Evolutionary conservation across 2,329 filamentous ascomycete genomes (phyloP).

Genomic region (Pseudogymnoascus destructans): DNA sequence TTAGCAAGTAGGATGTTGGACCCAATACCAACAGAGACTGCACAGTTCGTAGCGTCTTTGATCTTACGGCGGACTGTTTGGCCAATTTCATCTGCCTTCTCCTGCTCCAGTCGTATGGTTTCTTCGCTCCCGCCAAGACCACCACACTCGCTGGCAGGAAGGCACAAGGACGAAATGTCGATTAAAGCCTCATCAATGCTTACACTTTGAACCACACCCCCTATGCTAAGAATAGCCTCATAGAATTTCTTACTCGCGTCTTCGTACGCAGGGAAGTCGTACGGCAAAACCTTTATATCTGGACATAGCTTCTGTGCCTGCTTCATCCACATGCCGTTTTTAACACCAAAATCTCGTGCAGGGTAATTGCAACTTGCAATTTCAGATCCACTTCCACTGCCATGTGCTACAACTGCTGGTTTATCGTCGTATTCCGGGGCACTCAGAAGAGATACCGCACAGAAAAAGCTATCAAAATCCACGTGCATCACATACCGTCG

Average conservation of each 20-base stretch:
- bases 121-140: conserved; percentile 53
- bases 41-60: conserved; percentile 63
- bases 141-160: conserved; percentile 51
- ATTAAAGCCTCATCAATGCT: conserved; percentile 92
- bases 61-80: conserved; percentile 53
- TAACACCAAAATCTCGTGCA: conserved; percentile 72
- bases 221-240: conserved; percentile 63
- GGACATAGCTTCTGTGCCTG: conserved; percentile 70
- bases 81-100: conserved; percentile 61
- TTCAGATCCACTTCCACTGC: conserved; percentile 72
- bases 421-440: conserved; percentile 63
- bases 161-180: conserved; percentile 62
- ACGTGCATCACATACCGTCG: conserved; percentile 85
- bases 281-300: conserved; percentile 77
- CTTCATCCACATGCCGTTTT: conserved; percentile 99
- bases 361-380: conserved; percentile 97
- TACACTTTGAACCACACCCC: conserved; percentile 83
- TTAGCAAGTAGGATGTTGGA: conserved; percentile 85
- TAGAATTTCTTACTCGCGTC: conserved; percentile 83
- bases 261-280: conserved; percentile 92
- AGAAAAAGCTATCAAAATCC: conserved; percentile 98
- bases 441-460: conserved; percentile 67
- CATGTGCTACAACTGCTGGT: conserved; percentile 81
- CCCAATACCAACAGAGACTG: conserved; percentile 87
- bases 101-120: conserved; percentile 64